Conservation (phyloP, 1,139 yeast species). For the Yamadazyma membranifaciens region DNA sequence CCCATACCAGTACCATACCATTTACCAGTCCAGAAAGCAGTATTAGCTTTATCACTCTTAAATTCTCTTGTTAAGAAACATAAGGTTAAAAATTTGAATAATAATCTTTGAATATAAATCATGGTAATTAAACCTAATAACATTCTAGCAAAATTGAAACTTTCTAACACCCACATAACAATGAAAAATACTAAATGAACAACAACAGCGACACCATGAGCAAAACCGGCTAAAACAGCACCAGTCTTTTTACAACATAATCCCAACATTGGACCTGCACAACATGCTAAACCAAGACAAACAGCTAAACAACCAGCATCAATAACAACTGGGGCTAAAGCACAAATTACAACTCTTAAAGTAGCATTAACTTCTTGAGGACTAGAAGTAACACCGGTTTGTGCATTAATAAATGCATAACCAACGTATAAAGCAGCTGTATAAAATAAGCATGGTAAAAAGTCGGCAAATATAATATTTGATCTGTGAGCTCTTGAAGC, state of each 20-base stretch:
- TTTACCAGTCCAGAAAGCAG: slow-evolving; percentile 99
- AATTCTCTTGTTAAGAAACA: slow-evolving; percentile 89
- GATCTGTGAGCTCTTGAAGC: slow-evolving; percentile 91
- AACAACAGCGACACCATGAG: slow-evolving; percentile 91
- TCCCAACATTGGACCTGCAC: slow-evolving; percentile 94
- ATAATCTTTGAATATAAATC: slow-evolving; percentile 82
- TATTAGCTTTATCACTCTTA: slow-evolving; percentile 93
- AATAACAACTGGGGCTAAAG: slow-evolving; percentile 88
- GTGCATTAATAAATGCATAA: slow-evolving; percentile 91
- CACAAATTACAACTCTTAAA: slow-evolving; percentile 81
- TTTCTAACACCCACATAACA: slow-evolving; percentile 96
- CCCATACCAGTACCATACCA: slow-evolving; percentile 98
- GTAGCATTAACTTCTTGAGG: slow-evolving; percentile 65
- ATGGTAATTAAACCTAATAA: slow-evolving; percentile 82
- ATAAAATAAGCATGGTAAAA: slow-evolving; percentile 77
- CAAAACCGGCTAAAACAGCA: slow-evolving; percentile 94
- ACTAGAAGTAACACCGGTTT: slow-evolving; percentile 78
- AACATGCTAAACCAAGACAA: slow-evolving; percentile 82
- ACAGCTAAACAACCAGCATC: slow-evolving; percentile 81
- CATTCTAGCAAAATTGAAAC: slow-evolving; percentile 85
- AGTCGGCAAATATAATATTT: slow-evolving; percentile 82
- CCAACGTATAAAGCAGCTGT: slow-evolving; percentile 93
- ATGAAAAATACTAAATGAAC: slow-evolving; percentile 83
- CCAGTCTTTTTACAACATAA: slow-evolving; percentile 98
- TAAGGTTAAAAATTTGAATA: slow-evolving; percentile 83